A percentile compares a stretch with the other conserved stretches of the same genome.
These are phyloP conservation scores for Ilex paraguariensis DNA, from an alignment of 305 asterid genomes.

Conservation along the genomic window DNA sequence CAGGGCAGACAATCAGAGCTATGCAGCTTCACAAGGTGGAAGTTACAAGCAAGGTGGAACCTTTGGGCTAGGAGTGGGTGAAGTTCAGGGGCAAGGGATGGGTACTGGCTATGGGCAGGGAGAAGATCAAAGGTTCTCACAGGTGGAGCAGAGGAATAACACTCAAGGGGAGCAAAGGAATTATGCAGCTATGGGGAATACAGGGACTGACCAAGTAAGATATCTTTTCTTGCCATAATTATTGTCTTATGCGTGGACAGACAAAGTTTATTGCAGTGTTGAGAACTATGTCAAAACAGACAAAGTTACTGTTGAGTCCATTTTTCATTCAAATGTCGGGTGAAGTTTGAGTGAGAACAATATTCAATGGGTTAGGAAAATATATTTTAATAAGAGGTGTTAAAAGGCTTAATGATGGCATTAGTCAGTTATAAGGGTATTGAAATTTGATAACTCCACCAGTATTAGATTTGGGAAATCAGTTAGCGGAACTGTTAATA, in stretches of 20 bases:
- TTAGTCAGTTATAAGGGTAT: too few species aligned
- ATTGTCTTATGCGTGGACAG: constrained; percentile 5
- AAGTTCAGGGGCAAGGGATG: constrained; percentile 13
- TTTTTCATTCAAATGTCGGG: too few species aligned
- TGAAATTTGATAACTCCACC: too few species aligned
- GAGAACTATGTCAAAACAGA: too few species aligned
- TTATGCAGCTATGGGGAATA: constrained; percentile 20
- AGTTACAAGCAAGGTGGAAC: constrained; percentile 20
- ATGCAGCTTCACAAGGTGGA: constrained; percentile 27
- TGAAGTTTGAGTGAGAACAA: too few species aligned
- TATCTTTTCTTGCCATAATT: constrained; percentile 9
- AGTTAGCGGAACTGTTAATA: too few species aligned
- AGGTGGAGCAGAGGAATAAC: constrained; percentile 19
- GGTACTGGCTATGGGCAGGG: constrained; percentile 24
- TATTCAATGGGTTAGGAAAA: too few species aligned
- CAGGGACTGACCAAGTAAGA: constrained; percentile 33
- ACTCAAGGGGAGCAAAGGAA: constrained; percentile 20
- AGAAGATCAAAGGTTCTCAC: constrained; percentile 20
- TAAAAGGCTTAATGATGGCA: too few species aligned
- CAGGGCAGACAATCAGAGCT: constrained; percentile 21
- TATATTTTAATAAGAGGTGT: too few species aligned
- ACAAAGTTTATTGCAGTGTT: too few species aligned
- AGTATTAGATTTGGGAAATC: too few species aligned
- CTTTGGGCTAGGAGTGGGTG: constrained; percentile 19
- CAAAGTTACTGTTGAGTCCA: too few species aligned